phyloP scores from a whole-genome alignment of 176 grass and related monocot species.

The Paspalum notatum region DNA sequence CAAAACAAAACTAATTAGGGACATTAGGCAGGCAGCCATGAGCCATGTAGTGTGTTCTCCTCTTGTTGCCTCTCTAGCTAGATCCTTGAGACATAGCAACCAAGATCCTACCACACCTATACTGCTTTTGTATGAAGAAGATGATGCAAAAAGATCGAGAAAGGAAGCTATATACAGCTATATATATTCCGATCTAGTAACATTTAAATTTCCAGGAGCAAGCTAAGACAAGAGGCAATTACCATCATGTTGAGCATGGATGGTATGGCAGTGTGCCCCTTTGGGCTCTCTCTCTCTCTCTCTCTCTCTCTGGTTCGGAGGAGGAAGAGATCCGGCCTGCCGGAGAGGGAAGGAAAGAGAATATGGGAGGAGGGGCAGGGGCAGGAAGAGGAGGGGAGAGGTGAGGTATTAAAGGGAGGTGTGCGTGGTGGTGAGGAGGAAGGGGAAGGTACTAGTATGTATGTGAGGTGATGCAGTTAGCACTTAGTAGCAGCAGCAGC shows the following conservation, averaged over 20 bases:
- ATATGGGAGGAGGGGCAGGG: slow-evolving; percentile 29
- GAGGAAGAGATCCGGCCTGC: slow-evolving; percentile 32
- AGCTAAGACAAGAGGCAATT: slow-evolving; percentile 37
- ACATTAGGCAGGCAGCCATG: slow-evolving; percentile 16
- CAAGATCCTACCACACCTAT: slow-evolving; percentile 34
- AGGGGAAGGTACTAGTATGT: slow-evolving; percentile 44
- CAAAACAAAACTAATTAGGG: slow-evolving; percentile 25
- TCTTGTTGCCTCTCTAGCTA: slow-evolving; percentile 38
- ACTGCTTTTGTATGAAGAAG: neutral
- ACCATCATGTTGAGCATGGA: slow-evolving; percentile 65
- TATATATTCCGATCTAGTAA: neutral
- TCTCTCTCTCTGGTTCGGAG: no score
- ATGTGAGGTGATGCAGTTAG: slow-evolving; percentile 41
- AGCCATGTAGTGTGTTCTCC: slow-evolving; percentile 18
- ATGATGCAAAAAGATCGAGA: slow-evolving; percentile 39
- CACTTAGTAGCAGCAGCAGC: slow-evolving; percentile 52
- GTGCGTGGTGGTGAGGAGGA: slow-evolving; percentile 12
- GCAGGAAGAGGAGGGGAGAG: neutral
- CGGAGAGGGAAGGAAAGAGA: slow-evolving; percentile 37
- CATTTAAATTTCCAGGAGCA: slow-evolving; percentile 27
- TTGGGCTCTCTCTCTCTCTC: slow-evolving; percentile 18
- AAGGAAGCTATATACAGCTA: slow-evolving; percentile 15
- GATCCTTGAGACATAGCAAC: slow-evolving; percentile 39
- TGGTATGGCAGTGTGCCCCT: slow-evolving; percentile 37
- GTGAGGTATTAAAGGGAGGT: slow-evolving; percentile 45